Evolutionary conservation across 495 filamentous ascomycete genomes (phyloP).

Genomic region (Penicillium simplicissimum): DNA sequence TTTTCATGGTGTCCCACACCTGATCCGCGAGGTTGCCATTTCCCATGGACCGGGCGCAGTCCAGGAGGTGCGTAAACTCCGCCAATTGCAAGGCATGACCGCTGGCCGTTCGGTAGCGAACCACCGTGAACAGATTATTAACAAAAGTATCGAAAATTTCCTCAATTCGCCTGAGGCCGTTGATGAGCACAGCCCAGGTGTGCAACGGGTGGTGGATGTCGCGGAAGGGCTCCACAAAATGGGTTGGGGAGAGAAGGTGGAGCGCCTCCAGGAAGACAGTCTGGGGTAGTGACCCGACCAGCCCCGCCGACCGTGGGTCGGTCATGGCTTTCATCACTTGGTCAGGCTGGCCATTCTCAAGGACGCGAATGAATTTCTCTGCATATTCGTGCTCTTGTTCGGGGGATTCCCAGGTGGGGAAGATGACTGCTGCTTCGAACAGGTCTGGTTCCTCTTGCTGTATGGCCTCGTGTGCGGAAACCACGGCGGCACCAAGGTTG

Average conservation of each 20-base stretch:
- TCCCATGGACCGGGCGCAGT: conserved; percentile 52
- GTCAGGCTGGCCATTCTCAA: conserved; percentile 41
- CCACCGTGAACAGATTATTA: conserved; percentile 36
- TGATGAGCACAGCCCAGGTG: conserved; percentile 35
- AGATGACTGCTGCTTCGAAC: background rate
- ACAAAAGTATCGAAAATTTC: conserved; percentile 43
- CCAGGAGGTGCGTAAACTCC: conserved; percentile 59
- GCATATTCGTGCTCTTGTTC: conserved; percentile 18
- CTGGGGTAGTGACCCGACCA: conserved; percentile 37
- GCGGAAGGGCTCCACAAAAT: conserved; percentile 51
- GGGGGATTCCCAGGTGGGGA: conserved; percentile 11
- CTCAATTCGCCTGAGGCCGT: conserved; percentile 29
- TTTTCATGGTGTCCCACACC: conserved; percentile 54
- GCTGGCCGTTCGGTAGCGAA: conserved; percentile 32
- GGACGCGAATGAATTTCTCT: conserved; percentile 27
- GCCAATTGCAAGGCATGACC: conserved; percentile 36
- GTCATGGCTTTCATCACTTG: conserved; percentile 39
- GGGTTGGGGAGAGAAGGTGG: conserved; percentile 39
- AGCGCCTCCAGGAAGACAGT: conserved; percentile 41
- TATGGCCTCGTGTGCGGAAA: background rate
- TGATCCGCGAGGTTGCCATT: conserved; percentile 45
- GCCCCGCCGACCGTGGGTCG: conserved; percentile 31
- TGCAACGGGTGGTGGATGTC: conserved; percentile 51
- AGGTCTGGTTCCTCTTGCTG: conserved; percentile 4
- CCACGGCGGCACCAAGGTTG: conserved; percentile 2